These are phyloP conservation scores for Dryas alaskensis DNA, from an alignment of 306 rosid genomes.

Conservation along the genomic window DNA sequence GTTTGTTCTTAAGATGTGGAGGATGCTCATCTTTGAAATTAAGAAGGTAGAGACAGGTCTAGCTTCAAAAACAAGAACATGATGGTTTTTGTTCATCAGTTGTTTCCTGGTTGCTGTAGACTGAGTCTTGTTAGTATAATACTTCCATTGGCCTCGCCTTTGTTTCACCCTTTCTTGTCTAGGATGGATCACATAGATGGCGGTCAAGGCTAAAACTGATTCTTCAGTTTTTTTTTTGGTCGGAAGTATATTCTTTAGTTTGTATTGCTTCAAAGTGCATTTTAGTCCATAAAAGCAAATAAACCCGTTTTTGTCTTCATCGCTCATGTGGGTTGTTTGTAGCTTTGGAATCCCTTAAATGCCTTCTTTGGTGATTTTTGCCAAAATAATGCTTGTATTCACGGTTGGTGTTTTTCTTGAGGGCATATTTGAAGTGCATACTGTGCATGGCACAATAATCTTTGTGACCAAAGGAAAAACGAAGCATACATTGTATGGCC, in stretches of 20 bases:
- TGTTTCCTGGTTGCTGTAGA: conserved; percentile 1
- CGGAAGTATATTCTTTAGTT: conserved; percentile 3
- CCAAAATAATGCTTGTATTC: background rate
- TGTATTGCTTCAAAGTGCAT: conserved; percentile 10
- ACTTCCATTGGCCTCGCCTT: background rate
- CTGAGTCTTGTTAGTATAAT: background rate
- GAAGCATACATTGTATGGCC: too few species aligned
- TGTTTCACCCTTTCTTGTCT: background rate
- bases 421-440: background rate
- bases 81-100: background rate
- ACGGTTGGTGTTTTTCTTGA: background rate
- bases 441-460: background rate
- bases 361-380: background rate
- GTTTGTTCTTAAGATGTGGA: conserved; percentile 99
- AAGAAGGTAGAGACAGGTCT: conserved; percentile 96
- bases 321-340: conserved; percentile 5
- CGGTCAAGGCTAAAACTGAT: conserved; percentile 1
- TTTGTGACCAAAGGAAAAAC: background rate
- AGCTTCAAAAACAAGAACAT: conserved; percentile 55
- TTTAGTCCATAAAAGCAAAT: conserved; percentile 3
- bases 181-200: conserved; percentile 2
- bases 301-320: conserved; percentile 21
- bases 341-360: background rate
- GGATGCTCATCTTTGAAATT: conserved; percentile 98
- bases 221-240: too few species aligned